Evolutionary conservation across 345 rosid species (phyloP), one percentile per base, ranked within the genome.

Genomic region (Syzygium oleosum): DNA sequence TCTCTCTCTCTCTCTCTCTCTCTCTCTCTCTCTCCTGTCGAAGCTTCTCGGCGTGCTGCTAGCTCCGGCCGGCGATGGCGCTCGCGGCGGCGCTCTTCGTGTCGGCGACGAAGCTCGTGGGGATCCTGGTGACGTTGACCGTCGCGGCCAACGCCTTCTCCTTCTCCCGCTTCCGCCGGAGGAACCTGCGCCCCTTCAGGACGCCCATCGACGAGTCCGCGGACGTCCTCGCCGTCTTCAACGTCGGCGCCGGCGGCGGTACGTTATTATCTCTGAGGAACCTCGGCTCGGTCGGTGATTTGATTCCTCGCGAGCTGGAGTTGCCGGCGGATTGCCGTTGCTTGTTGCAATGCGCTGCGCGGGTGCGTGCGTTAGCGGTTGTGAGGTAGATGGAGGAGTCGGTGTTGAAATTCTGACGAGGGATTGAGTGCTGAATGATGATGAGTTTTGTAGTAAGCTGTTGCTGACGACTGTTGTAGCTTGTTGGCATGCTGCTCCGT

Each of bases 201-300:
- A 92, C 99, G 56, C 99, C 99, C 5, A 94, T 98, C 63, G 92
- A 96, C 87, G 98, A 96, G 93, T 90, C 95, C 58, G 88, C 93
- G 23, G 98, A 95, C 51, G 87, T 92, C 52, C 97, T 98, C 85
- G 98, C 98, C 34, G 93, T 92, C 84, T 97, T 95, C 88, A 93
- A 90, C 87, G 92, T 92, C 41, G 80, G 89, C 80, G 94, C 92
- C 58, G 86, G 86, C 63, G n/a, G 27, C 59, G 58, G 38, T 52
- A 17, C 80, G 51, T 34, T 43, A 43, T 43, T 43, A 9, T 29
- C 46, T 52, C 54, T 10, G 49, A 38, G 43, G 6, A 55, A 51
- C 7, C 55, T 46, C 38, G 51, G 12, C 15, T 29, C 58, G 41
- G 10, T 63, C 12, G 17, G 13, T 5, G 80, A 34, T 34, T 34